Percentiles rank a stretch among this genome's conserved stretches.
Conservation (phyloP, 1,284 basidiomycete genomes). For the Apiotrichum porosum region DNA sequence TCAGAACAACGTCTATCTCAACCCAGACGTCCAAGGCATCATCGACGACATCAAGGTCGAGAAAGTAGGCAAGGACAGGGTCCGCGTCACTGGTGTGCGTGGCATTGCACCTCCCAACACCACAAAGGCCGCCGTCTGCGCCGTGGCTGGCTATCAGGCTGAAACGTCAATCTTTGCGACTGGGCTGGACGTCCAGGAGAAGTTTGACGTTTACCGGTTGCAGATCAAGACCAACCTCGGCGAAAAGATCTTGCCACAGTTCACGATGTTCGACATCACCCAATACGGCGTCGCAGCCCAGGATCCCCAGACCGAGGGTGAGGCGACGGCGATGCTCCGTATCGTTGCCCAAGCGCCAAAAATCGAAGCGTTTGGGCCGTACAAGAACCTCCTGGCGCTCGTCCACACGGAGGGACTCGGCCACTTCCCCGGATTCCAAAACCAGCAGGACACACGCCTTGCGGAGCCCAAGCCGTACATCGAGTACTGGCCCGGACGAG, state of each 20-base stretch:
- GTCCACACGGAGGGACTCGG: constrained; percentile 19
- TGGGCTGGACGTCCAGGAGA: constrained; percentile 23
- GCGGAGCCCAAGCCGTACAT: constrained; percentile 10
- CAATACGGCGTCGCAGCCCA: constrained; percentile 22
- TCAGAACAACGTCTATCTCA: constrained; percentile 27
- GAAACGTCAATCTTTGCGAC: constrained; percentile 19
- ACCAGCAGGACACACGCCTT: constrained; percentile 6
- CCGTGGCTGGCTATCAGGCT: constrained; percentile 25
- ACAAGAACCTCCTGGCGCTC: constrained; percentile 2
- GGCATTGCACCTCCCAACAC: constrained; percentile 27
- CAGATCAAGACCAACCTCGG: constrained; percentile 15
- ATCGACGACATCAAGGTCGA: constrained; percentile 19
- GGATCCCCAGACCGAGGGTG: constrained; percentile 18
- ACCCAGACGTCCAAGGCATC: constrained; percentile 29
- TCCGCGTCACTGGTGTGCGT: constrained; percentile 19
- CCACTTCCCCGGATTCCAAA: constrained; percentile 21
- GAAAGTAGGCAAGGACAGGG: constrained; percentile 18
- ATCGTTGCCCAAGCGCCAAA: constrained; percentile 23
- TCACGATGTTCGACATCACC: constrained; percentile 19
- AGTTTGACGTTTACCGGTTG: constrained; percentile 20
- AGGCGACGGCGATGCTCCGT: constrained; percentile 23
- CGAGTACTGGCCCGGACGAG: constrained; percentile 20
- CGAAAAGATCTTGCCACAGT: neutral
- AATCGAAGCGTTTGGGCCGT: constrained; percentile 14
- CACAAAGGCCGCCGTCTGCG: constrained; percentile 28